A percentile compares a stretch with the other conserved stretches of the same genome.
phyloP scores from a whole-genome alignment of 1,139 yeast genomes.

The Yamadazyma diddensiae region DNA sequence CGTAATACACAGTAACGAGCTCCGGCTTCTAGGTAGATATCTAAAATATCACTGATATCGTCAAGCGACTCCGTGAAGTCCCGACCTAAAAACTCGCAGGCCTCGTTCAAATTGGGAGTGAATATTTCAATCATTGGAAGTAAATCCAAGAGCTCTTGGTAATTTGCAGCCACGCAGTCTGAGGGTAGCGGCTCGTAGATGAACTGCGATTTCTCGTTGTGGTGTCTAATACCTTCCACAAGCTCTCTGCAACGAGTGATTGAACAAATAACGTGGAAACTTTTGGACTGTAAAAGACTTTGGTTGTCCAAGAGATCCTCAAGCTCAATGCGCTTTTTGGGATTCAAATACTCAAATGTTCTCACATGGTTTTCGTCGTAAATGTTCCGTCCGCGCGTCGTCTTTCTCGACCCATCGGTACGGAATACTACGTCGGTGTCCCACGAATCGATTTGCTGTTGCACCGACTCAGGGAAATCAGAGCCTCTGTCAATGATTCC shows the following conservation, averaged over 20 bases:
- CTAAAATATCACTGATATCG: conserved; percentile 36
- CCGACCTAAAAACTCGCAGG: conserved; percentile 33
- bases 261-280: conserved; percentile 76
- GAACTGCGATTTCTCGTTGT: conserved; percentile 35
- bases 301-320: conserved; percentile 49
- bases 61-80: conserved; percentile 13
- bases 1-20: conserved; percentile 53
- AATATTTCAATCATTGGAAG: conserved; percentile 55
- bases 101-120: conserved; percentile 85
- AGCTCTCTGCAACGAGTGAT: conserved; percentile 56
- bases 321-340: conserved; percentile 62
- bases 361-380: conserved; percentile 65
- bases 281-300: conserved; percentile 35
- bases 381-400: conserved; percentile 80
- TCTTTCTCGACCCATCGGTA: conserved; percentile 46
- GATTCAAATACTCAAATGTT: conserved; percentile 43
- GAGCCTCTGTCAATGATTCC: conserved; percentile 79
- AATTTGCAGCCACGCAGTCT: conserved; percentile 54
- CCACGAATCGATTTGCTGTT: conserved; percentile 55
- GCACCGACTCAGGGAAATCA: conserved; percentile 63
- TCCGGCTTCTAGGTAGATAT: conserved; percentile 30
- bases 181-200: conserved; percentile 91
- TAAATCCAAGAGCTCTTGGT: conserved; percentile 34
- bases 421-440: conserved; percentile 58
- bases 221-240: conserved; percentile 29